Base-by-base conservation (phyloP, 768 basidiomycete genomes). In the Tricholoma terreum region DNA sequence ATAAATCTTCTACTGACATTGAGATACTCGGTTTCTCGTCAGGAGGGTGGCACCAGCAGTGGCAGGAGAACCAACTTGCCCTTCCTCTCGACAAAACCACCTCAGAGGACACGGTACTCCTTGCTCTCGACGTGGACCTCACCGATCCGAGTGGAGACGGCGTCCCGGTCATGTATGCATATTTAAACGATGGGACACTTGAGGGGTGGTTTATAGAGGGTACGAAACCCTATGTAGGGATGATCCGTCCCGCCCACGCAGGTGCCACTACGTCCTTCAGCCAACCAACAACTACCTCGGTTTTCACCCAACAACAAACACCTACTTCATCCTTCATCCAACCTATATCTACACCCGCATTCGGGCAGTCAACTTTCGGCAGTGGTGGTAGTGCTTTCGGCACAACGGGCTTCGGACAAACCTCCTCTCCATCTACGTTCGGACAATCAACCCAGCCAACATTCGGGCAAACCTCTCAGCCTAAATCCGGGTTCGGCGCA, bases 141-240 rank as follows among this genome's bases (percentile, higher is more conserved):
- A 89, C 88, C 14, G 79, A 79, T 57, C 60, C 68, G 8, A 72
- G 75, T 49, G 6, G 38, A 58, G 40, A 66, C 73, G 9, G 64
- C 61, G 69, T 68, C 11, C 90, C 90, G 0, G 75, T 90, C 55
- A 71, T 91, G 70, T 91, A 84, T 67, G 85, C 83, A 2, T 92
- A 89, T 69, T 78, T 89, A 10, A 90, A 85, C 54, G 90, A 93
- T 64, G 90, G 90, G 17, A 89, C 89, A 0, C 54, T 93, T 21
- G 80, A 84, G 49, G 90, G 77, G 3, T 93, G 90, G 89, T 76
- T 84, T 66, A 65, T 88, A 19, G 80, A 89, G 35, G 83, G 87
- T 65, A 73, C 76, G 7, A 80, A 78, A 40, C 73, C 79, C 7
- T 92, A 90, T 64, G 72, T 77, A 40, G 83, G 83, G 27, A 83